phyloP scores from a whole-genome alignment of 2,329 filamentous ascomycete genomes.

The Scorias spongiosa region DNA sequence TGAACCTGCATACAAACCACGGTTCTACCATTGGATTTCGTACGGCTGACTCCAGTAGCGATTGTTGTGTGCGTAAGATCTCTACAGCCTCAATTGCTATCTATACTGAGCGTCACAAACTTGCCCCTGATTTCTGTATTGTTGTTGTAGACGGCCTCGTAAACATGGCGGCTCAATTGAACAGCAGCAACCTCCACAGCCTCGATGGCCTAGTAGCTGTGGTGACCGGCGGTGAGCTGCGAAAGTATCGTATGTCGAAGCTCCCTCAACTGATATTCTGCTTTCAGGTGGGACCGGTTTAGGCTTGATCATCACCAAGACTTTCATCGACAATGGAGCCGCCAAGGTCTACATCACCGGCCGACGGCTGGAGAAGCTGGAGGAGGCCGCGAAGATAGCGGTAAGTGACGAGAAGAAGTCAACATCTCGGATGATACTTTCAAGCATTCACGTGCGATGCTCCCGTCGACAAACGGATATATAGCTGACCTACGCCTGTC shows the following conservation, averaged over 20 bases:
- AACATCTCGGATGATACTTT: too few relatives aligned
- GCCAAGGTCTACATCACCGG: conserved; percentile 31
- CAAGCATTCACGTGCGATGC: too few relatives aligned
- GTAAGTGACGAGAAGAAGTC: conserved; percentile 3
- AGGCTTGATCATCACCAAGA: conserved; percentile 22
- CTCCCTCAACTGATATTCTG: not conserved
- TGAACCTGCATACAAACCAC: not conserved
- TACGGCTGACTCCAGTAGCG: too few relatives aligned
- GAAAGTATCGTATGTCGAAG: not conserved
- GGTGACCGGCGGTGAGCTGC: conserved; percentile 14
- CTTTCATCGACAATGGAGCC: conserved; percentile 26
- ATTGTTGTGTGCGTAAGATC: too few relatives aligned
- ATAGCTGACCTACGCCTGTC: too few relatives aligned
- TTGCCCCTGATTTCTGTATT: too few relatives aligned
- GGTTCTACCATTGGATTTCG: too few relatives aligned
- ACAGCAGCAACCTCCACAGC: conserved; percentile 10
- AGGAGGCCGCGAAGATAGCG: conserved; percentile 23
- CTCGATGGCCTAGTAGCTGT: conserved; percentile 17
- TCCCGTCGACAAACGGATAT: too few relatives aligned
- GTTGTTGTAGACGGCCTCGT: not conserved
- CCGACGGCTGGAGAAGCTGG: conserved; percentile 25
- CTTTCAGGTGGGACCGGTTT: conserved; percentile 11
- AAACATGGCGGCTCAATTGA: conserved; percentile 10
- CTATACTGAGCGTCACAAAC: too few relatives aligned
- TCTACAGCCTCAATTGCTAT: too few relatives aligned